These are phyloP conservation scores for Kappamyces sp. DNA, from an alignment of 192 early-diverging fungal species.

Conservation along the genomic window DNA sequence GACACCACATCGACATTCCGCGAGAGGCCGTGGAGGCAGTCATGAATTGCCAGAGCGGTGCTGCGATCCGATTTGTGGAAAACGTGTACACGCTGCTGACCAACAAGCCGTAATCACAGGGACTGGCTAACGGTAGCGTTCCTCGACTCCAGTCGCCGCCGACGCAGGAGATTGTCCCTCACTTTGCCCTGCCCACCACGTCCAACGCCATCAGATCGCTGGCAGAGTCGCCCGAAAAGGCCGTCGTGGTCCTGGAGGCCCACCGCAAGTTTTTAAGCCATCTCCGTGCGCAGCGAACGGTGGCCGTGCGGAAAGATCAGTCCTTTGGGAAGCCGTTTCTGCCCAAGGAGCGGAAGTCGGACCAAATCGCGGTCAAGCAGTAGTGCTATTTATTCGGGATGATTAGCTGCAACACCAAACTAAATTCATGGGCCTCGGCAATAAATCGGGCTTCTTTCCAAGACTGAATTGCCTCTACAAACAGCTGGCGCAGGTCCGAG, in stretches of 20 bases:
- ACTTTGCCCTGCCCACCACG: slow-evolving; percentile 43
- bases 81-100: slow-evolving; percentile 42
- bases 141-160: slow-evolving; percentile 3
- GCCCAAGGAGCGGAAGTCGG: no score
- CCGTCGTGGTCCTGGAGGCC: slow-evolving; percentile 27
- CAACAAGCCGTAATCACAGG: slow-evolving; percentile 16
- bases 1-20: slow-evolving; percentile 36
- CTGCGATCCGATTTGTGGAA: slow-evolving; percentile 32
- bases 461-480: no score
- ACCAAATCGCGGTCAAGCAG: no score
- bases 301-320: no score
- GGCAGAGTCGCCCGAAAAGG: slow-evolving; percentile 27
- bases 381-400: no score
- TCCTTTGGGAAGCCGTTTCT: no score
- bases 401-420: no score
- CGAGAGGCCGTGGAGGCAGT: slow-evolving; percentile 34
- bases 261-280: slow-evolving; percentile 30
- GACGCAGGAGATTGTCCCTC: slow-evolving; percentile 26
- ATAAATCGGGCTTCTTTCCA: no score
- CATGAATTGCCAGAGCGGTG: slow-evolving; percentile 36
- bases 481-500: no score
- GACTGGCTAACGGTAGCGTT: neutral
- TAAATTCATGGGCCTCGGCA: no score
- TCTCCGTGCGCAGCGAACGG: no score
- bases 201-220: slow-evolving; percentile 30